A percentile compares a stretch with the other conserved stretches of the same genome.
Evolutionary conservation across 208 protist genomes (phyloP).

Genomic region (Wallacemonas sp.): DNA sequence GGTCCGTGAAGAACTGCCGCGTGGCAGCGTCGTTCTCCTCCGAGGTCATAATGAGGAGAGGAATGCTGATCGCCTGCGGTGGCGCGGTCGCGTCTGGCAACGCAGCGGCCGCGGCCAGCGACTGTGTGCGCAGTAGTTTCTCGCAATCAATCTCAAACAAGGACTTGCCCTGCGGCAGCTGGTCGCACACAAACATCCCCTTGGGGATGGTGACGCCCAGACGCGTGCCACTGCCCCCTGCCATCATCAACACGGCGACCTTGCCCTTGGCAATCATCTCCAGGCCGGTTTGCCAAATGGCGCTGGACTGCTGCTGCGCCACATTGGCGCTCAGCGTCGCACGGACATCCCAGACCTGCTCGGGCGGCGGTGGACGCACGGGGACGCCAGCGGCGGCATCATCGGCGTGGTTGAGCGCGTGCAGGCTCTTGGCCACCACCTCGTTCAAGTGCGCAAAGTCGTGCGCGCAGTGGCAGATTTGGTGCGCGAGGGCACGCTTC

Average conservation of each 20-base stretch:
- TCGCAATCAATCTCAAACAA: slow-evolving; percentile 98
- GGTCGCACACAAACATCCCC: slow-evolving; percentile 80
- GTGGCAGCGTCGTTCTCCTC: slow-evolving; percentile 93
- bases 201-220: slow-evolving; percentile 97
- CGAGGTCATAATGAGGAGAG: slow-evolving; percentile 97
- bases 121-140: slow-evolving; percentile 83
- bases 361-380: slow-evolving; percentile 35
- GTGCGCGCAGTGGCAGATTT: slow-evolving; percentile 27
- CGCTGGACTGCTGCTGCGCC: neutral
- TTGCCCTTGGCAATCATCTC: slow-evolving; percentile 78
- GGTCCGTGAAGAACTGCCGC: slow-evolving; percentile 88
- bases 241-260: slow-evolving; percentile 95
- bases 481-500: slow-evolving; percentile 23
- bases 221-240: slow-evolving; percentile 98
- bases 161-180: slow-evolving; percentile 90
- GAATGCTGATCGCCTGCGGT: slow-evolving; percentile 27
- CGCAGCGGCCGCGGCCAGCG: slow-evolving; percentile 47
- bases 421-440: slow-evolving; percentile 40
- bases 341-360: slow-evolving; percentile 31
- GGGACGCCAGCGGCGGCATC: neutral
- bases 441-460: slow-evolving; percentile 50
- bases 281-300: slow-evolving; percentile 48
- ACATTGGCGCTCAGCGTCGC: slow-evolving; percentile 19
- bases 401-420: slow-evolving; percentile 16
- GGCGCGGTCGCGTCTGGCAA: neutral